Evolutionary conservation across 331 rosid species (phyloP), one percentile per base, ranked within the genome.

Genomic region (Acacia pycnantha): DNA sequence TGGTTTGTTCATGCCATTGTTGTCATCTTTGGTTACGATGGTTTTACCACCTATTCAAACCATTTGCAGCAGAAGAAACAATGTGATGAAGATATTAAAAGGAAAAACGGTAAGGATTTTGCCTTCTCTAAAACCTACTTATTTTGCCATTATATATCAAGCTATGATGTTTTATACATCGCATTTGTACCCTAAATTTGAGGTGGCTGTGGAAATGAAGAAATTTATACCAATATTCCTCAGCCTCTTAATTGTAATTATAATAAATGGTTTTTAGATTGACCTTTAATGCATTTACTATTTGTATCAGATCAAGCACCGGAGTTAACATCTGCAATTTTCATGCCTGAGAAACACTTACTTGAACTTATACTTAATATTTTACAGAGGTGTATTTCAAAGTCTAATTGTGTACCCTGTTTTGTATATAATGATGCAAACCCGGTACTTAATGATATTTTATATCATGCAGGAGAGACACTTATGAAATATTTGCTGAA

Each of bases 401-500:
- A 35, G 9, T 22, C 35, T 33, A 53, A 6, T 22, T 66, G 31
- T 31, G 33, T 59, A n/a, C 6, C 40, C 10, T 48, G 27, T 40
- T 69, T 62, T 74, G 31, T 21, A 15, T 33, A 56, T 46, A 72
- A 40, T 81, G 64, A 61, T 74, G 14, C 47, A 16, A 54, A 58
- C 46, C 78, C 8, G 8, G 29, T 26, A 29, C 18, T 79, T 84
- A 18, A 70, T 73, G 59, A 73, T 66, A 67, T 66, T 76, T 53
- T 78, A 46, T 54, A 54, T 26, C 56, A 82, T 50, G 56, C 81
- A 92, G 95, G 90, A 90, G 83, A 79, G 95, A 92, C 74, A 82
- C 87, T 47, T 74, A 90, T 43, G 95, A 91, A 75, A 90, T 92
- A 81, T 92, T 92, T 83, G 90, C 92, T 21, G 91, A 92, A 71